phyloP scores from a whole-genome alignment of 2,329 filamentous ascomycete genomes.

The Fusarium oxysporum region DNA sequence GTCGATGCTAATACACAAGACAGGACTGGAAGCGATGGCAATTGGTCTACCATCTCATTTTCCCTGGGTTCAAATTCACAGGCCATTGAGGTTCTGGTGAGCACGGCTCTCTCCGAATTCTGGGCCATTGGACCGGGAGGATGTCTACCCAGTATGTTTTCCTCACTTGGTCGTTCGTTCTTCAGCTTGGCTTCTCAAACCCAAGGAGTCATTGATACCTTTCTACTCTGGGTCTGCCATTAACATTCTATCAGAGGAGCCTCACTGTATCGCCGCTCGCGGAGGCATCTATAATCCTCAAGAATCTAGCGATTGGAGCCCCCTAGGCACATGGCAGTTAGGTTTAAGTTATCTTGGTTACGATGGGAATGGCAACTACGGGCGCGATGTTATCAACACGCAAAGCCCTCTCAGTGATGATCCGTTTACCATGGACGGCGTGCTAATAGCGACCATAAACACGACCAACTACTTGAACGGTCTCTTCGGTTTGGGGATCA shows the following conservation, averaged over 20 bases:
- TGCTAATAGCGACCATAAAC: constrained; percentile 65
- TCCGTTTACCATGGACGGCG: constrained; percentile 56
- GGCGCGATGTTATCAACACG: constrained; percentile 62
- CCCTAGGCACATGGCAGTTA: constrained; percentile 70
- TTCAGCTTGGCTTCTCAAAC: not conserved
- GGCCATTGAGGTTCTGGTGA: constrained; percentile 61
- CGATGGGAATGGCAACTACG: constrained; percentile 73
- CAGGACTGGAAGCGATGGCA: constrained; percentile 74
- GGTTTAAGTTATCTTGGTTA: constrained; percentile 69
- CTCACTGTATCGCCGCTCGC: constrained; percentile 65
- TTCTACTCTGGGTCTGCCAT: not conserved
- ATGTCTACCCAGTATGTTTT: constrained; percentile 61
- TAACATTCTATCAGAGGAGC: constrained; percentile 54
- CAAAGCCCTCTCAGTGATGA: constrained; percentile 53
- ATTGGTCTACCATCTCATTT: constrained; percentile 77
- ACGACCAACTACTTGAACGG: constrained; percentile 67
- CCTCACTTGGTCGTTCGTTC: not conserved
- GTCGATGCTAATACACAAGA: constrained; percentile 19
- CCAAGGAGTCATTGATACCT: not conserved
- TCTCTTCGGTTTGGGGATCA: constrained; percentile 67
- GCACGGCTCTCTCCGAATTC: constrained; percentile 76
- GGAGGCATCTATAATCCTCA: constrained; percentile 68
- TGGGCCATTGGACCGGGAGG: constrained; percentile 73
- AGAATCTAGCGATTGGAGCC: constrained; percentile 67
- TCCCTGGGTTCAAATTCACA: constrained; percentile 55